Evolutionary conservation across 345 rosid species (phyloP), one percentile per base, ranked within the genome.

Genomic region (Euphorbia pulcherrima): DNA sequence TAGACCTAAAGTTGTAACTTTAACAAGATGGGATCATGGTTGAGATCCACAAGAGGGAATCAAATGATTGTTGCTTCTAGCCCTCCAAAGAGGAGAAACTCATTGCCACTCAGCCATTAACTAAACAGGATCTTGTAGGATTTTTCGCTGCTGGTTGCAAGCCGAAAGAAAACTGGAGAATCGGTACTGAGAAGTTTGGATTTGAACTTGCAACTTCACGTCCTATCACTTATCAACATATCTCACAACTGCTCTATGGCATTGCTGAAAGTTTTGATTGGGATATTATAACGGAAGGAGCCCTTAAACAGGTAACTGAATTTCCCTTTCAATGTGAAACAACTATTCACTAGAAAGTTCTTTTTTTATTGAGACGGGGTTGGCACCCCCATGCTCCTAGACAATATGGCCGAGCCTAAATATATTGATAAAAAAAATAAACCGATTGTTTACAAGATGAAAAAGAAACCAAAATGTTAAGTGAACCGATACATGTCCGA

Each of bases 191-290:
- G 89, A 94, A 94, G 76, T 94, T 94, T 82, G 99, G 99, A 72
- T 94, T 91, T 73, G 96, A 91, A 77, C 74, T 83, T 67, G 83
- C 80, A 76, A 87, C 89, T 40, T 64, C 88, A 66, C 83, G 77
- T 14, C 97, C 99, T 56, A 91, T 94, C 93, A 91, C 82, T 75
- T 94, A 94, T 77, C 93, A 87, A 56, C 99, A 94, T 72, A 94
- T 94, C 75, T 81, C 97, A 1, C 91, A 89, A 77, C 72, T 94
- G 81, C 99, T 94, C 52, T 78, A 91, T 68, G 77, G 99, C 73
- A 94, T 94, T 46, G 85, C 97, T n/a, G 99, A 94, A 83, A 94
- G 99, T 74, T 94, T 94, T 78, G 99, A 94, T 68, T 94, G 99
- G 99, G 99, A 87, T 23, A 91, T 87, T 84, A 59, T 91, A 77